A percentile compares a stretch with the other conserved stretches of the same genome.
Evolutionary conservation across 805 yeast species (phyloP).

Genomic region (Starmerella sirachaensis): DNA sequence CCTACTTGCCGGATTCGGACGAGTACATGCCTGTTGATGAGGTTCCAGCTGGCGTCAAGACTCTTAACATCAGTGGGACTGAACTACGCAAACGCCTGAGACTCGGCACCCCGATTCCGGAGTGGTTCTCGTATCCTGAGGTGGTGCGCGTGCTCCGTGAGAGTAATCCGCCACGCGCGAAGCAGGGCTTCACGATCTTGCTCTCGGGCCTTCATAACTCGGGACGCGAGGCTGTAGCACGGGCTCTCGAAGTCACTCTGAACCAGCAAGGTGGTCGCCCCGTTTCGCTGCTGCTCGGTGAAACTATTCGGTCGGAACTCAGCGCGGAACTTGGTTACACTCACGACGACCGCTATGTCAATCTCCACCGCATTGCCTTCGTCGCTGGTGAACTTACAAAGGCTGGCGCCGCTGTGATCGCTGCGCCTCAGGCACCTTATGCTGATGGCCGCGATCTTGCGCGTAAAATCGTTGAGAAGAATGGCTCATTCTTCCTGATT

Average conservation of each 20-base stretch:
- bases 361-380: conserved; percentile 42
- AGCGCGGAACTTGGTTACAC: conserved; percentile 34
- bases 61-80: conserved; percentile 88
- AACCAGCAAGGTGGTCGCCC: conserved; percentile 85
- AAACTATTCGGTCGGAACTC: conserved; percentile 32
- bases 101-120: conserved; percentile 82
- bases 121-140: conserved; percentile 95
- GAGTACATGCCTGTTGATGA: conserved; percentile 92
- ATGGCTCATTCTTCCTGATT: conserved; percentile 42
- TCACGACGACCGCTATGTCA: conserved; percentile 31
- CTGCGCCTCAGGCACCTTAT: conserved; percentile 43
- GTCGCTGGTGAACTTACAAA: conserved; percentile 65
- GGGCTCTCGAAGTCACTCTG: conserved; percentile 79
- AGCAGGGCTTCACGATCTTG: conserved; percentile 77
- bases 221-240: conserved; percentile 54
- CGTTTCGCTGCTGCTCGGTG: conserved; percentile 46
- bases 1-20: conserved; percentile 89
- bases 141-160: conserved; percentile 85
- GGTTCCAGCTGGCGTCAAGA: conserved; percentile 64
- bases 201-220: conserved; percentile 49
- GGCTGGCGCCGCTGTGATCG: conserved; percentile 86
- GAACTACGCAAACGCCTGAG: conserved; percentile 79
- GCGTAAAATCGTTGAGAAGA: conserved; percentile 35
- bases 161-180: conserved; percentile 80
- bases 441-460: conserved; percentile 35